phyloP scores from a whole-genome alignment of 2,329 filamentous ascomycete genomes.

The Neodidymelliopsis sp. region DNA sequence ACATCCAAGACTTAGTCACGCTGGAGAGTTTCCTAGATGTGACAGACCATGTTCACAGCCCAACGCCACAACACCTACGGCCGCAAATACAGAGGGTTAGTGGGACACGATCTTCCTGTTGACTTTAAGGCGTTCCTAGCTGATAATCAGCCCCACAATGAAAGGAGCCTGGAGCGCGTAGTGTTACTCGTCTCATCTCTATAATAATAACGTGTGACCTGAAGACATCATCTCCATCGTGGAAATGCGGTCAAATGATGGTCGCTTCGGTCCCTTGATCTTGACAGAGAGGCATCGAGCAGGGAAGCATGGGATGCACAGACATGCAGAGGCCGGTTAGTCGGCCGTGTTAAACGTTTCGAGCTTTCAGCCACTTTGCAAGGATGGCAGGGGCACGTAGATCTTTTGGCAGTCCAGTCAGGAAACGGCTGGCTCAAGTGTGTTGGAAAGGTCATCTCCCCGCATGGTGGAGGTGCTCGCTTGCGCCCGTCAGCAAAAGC shows the following conservation, averaged over 20 bases:
- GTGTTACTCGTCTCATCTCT: constrained; percentile 29
- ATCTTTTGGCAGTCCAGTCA: constrained; percentile 39
- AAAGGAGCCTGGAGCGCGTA: constrained; percentile 25
- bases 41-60: constrained; percentile 33
- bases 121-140: constrained; percentile 32
- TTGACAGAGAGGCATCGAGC: background rate
- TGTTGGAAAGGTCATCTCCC: constrained; percentile 40
- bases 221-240: constrained; percentile 19
- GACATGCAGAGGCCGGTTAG: constrained; percentile 1
- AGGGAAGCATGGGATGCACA: constrained; percentile 5
- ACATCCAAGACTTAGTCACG: constrained; percentile 34
- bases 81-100: constrained; percentile 33
- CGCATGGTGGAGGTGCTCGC: constrained; percentile 33
- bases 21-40: constrained; percentile 23
- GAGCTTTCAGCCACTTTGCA: constrained; percentile 42
- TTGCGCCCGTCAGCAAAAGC: constrained; percentile 39
- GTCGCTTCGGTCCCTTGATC: background rate
- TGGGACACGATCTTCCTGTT: constrained; percentile 31
- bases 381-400: constrained; percentile 34
- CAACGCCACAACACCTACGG: constrained; percentile 41
- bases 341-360: constrained; percentile 35
- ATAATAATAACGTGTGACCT: constrained; percentile 29
- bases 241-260: constrained; percentile 9
- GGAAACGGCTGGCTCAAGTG: constrained; percentile 41
- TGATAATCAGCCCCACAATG: constrained; percentile 40